phyloP scores from a whole-genome alignment of 331 rosid genomes.

The Telfairia occidentalis region DNA sequence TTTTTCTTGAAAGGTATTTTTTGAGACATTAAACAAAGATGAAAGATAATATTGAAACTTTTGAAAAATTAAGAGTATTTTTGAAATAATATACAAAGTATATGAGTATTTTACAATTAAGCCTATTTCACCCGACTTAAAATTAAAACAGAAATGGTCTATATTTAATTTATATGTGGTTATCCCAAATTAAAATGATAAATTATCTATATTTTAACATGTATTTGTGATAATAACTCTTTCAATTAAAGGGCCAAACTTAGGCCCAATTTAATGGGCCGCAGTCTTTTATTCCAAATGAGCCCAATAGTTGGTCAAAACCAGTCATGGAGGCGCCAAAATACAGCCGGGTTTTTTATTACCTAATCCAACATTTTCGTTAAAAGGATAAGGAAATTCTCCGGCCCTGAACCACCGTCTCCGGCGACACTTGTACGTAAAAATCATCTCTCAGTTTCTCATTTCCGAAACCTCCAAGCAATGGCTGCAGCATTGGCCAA shows the following conservation, averaged over 20 bases:
- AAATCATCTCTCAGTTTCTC: not conserved
- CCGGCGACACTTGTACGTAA: not conserved
- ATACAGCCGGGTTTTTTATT: not conserved
- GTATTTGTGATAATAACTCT: not conserved
- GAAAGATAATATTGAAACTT: no score
- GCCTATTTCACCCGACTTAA: no score
- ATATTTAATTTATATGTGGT: no score
- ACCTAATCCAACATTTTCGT: not conserved
- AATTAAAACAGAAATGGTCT: no score
- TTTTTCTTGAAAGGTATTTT: no score
- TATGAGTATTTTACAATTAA: no score
- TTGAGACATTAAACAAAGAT: no score
- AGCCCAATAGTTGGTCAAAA: not conserved
- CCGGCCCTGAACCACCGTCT: slow-evolving; percentile 1
- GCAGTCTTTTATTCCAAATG: not conserved
- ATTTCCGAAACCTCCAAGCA: slow-evolving; percentile 1
- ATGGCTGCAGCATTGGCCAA: slow-evolving; percentile 62
- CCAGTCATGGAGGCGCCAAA: slow-evolving; percentile 6
- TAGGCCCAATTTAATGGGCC: not conserved
- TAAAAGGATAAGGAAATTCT: slow-evolving; percentile 7
- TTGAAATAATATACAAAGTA: no score
- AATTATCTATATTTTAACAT: no score
- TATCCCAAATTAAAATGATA: no score
- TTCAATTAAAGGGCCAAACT: not conserved
- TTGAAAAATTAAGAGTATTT: no score